A percentile compares a stretch with the other conserved stretches of the same genome.
phyloP scores from a whole-genome alignment of 345 rosid genomes.

The Clarkia xantiana region DNA sequence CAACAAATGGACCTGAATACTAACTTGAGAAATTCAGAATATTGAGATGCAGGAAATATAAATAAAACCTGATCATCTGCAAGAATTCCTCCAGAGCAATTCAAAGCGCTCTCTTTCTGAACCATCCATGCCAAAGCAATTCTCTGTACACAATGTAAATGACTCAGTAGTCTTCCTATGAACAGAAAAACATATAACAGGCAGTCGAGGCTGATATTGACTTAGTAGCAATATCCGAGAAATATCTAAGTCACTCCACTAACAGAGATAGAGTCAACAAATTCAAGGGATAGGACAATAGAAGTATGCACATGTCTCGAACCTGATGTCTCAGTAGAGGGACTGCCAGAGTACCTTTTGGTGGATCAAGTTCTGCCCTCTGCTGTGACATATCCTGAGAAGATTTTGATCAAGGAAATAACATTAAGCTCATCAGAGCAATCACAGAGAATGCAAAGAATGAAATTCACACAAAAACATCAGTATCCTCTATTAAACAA shows the following conservation, averaged over 20 bases:
- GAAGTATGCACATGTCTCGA: background rate
- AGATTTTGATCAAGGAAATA: background rate
- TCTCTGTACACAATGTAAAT: conserved; percentile 25
- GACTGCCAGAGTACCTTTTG: conserved; percentile 71
- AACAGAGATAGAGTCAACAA: no score
- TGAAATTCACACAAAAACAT: no score
- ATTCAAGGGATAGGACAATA: background rate
- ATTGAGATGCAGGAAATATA: background rate
- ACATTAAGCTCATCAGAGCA: no score
- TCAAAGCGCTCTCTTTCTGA: conserved; percentile 55
- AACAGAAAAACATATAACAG: no score
- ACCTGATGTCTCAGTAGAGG: conserved; percentile 95
- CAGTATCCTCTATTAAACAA: no score
- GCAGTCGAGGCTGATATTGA: no score
- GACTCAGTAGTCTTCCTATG: no score
- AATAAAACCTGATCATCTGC: conserved; percentile 88
- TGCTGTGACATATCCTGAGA: conserved; percentile 72
- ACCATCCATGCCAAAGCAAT: conserved; percentile 98
- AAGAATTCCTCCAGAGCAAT: conserved; percentile 92
- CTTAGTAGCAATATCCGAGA: no score
- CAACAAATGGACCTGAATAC: background rate
- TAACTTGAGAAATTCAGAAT: background rate
- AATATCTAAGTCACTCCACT: no score
- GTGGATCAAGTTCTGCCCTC: conserved; percentile 58
- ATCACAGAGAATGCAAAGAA: no score